Evolutionary conservation across 1,284 basidiomycete species (phyloP), one percentile per base, ranked within the genome.

Genomic region (Anthracocystis panici-leucophaei): DNA sequence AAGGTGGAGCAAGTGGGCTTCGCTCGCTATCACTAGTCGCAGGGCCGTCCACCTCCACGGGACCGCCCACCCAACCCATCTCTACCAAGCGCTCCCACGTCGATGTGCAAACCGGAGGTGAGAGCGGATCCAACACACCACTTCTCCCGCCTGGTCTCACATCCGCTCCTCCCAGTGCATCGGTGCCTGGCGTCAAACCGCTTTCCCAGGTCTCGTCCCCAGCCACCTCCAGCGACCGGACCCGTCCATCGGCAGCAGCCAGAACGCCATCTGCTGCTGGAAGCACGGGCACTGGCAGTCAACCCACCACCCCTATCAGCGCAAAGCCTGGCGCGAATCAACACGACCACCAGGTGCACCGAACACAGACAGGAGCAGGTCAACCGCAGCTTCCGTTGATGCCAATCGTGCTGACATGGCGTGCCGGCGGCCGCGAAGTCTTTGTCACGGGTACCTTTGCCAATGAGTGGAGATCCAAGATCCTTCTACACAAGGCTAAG

Each of bases 381-480:
- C 38, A 62, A 23, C 51, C 55, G 7, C 70, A 77, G 23, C 25
- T 42, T 42, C 49, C 70, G 0, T 40, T 67, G 48, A 75, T 72
- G 71, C 74, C 73, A 10, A 65, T 77, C 23, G 67, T 64, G 12
- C 40, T 75, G 25, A 73, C 78, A 35, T 84, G 82, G 82, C 77
- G 78, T 18, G 80, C 81, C 2, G 78, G 78, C 14, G 82, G 82
- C 7, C 64, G 68, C 33, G 67, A 81, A 38, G 89, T 89, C 5
- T 89, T 86, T 69, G 88, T 90, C 6, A 89, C 88, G 0, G 89
- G 89, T n/a, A 89, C 88, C 4, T 88, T 89, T 82, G 88, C 88
- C 18, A 88, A 89, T 64, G 88, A 88, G 62, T 90, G 89, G 89
- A 87, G 87, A 50, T 87, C 86, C 50, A 86, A 89, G 69, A 83